These are phyloP conservation scores for Diplodia mutila DNA, from an alignment of 2,329 filamentous ascomycete genomes.

Conservation along the genomic window DNA sequence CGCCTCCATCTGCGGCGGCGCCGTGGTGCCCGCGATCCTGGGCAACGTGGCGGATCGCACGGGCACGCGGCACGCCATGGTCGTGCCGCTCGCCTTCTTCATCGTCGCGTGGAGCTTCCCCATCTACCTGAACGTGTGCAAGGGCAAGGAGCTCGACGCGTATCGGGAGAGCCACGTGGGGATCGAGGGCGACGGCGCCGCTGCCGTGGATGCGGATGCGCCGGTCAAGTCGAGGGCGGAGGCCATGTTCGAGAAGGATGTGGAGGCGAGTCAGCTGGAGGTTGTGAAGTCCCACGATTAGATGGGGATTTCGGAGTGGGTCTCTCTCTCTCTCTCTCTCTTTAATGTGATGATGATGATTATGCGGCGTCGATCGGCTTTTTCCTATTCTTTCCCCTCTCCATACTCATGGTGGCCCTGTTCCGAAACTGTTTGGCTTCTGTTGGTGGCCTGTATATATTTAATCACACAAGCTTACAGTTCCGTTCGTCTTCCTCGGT, in stretches of 20 bases:
- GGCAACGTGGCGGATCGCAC: constrained; percentile 42
- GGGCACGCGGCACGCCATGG: constrained; percentile 41
- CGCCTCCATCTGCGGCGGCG: constrained; percentile 42
- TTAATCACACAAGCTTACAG: no score
- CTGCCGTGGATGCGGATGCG: constrained; percentile 20
- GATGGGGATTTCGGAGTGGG: no score
- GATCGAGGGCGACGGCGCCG: constrained; percentile 24
- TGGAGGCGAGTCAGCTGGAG: constrained; percentile 17
- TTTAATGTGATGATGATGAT: no score
- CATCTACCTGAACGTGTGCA: constrained; percentile 42
- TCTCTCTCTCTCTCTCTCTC: no score
- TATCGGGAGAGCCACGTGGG: constrained; percentile 41
- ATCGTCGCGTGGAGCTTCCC: constrained; percentile 42
- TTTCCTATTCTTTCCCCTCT: no score
- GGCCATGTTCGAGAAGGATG: constrained; percentile 14
- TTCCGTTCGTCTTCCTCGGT: no score
- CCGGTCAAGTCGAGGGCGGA: background rate
- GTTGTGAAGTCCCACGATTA: background rate
- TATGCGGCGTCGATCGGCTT: no score
- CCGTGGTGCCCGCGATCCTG: constrained; percentile 41
- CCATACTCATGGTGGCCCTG: no score
- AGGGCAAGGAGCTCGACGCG: constrained; percentile 42
- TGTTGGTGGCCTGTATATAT: no score
- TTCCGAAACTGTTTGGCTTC: no score
- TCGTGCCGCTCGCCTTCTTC: constrained; percentile 42